Conservation (phyloP, 176 grass and related monocot species). For the Zea luxurians region DNA sequence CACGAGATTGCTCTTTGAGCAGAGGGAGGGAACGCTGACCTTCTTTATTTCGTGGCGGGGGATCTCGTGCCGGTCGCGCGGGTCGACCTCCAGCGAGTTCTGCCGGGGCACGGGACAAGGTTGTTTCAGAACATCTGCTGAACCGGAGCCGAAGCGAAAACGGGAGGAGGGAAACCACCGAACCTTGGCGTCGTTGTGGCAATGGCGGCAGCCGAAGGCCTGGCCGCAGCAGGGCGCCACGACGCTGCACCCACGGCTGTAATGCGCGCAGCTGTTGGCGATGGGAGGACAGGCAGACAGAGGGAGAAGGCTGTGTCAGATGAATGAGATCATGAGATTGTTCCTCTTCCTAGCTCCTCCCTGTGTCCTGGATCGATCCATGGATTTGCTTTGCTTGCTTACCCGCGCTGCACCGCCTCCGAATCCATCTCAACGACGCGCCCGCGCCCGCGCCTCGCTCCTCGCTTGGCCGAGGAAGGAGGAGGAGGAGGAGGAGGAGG, state of each 20-base stretch:
- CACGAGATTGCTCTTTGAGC: not conserved
- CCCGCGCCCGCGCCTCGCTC: not conserved
- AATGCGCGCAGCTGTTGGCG: constrained; percentile 63
- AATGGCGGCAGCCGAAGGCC: constrained; percentile 84
- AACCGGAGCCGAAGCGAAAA: not conserved
- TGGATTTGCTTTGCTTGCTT: constrained; percentile 24
- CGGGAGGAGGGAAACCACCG: not conserved
- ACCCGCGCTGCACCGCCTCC: constrained; percentile 39
- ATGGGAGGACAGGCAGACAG: too few species aligned
- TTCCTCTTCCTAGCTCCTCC: not conserved
- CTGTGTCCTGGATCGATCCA: not conserved
- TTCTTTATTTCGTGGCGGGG: constrained; percentile 62
- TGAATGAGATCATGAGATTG: too few species aligned
- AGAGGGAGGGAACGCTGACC: constrained; percentile 32
- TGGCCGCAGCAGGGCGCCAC: constrained; percentile 77
- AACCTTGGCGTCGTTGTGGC: constrained; percentile 85
- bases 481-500: too few species aligned
- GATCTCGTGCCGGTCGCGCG: constrained; percentile 62
- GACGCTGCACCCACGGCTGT: constrained; percentile 68
- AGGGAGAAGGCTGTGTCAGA: too few species aligned
- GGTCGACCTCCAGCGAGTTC: constrained; percentile 67
- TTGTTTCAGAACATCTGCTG: too few species aligned
- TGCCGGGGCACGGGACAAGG: not conserved
- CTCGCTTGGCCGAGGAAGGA: not conserved
- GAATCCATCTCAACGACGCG: constrained; percentile 34